These are phyloP conservation scores for Vicia villosa DNA, from an alignment of 306 rosid species.

Conservation along the genomic window DNA sequence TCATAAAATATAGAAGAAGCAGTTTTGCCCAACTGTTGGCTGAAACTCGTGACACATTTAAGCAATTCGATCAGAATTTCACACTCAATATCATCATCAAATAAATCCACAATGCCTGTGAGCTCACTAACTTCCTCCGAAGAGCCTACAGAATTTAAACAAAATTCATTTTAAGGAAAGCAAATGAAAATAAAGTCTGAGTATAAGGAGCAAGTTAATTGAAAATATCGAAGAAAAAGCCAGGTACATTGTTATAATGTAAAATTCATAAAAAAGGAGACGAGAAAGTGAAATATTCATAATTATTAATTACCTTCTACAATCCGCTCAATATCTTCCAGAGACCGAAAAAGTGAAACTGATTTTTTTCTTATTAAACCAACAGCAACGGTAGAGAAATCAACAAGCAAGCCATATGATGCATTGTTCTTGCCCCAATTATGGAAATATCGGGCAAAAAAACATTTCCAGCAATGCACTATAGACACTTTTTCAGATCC, in stretches of 20 bases:
- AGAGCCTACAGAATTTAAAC: conserved; percentile 54
- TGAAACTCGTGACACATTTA: conserved; percentile 63
- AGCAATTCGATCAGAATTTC: conserved; percentile 69
- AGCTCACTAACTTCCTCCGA: conserved; percentile 64
- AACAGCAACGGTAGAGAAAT: conserved; percentile 56
- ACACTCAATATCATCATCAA: conserved; percentile 54
- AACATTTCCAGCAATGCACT: conserved; percentile 75
- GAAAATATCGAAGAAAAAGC: neutral
- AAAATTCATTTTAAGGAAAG: conserved; percentile 19
- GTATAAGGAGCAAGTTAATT: conserved; percentile 21
- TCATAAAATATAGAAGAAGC: conserved; percentile 80
- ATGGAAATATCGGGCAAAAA: conserved; percentile 66
- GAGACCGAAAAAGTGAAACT: conserved; percentile 71
- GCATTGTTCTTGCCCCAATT: conserved; percentile 92
- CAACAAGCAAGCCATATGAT: conserved; percentile 69
- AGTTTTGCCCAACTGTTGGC: conserved; percentile 83
- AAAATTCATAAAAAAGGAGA: conserved; percentile 11
- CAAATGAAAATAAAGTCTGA: neutral
- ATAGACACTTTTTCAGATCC: conserved; percentile 60
- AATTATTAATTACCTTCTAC: conserved; percentile 64
- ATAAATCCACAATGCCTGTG: conserved; percentile 49
- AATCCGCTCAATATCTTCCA: conserved; percentile 83
- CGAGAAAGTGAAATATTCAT: conserved; percentile 15
- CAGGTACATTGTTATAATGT: conserved; percentile 8
- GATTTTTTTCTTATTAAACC: conserved; percentile 83